Percentiles rank a stretch among this genome's conserved stretches.
Conservation (phyloP, 768 basidiomycete species). For the Rhizopogon roseolus region DNA sequence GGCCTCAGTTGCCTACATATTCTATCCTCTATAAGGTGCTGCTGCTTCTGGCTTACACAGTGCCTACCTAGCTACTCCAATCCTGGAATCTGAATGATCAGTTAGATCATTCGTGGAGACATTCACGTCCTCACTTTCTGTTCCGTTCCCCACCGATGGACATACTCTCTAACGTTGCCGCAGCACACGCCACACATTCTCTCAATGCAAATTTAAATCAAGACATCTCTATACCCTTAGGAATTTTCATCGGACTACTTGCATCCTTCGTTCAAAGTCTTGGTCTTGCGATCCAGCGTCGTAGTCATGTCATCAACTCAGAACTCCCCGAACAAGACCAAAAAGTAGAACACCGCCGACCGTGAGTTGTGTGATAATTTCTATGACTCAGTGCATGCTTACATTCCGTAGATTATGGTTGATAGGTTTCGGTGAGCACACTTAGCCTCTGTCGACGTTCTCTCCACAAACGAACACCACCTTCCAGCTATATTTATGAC, state of each 20-base stretch:
- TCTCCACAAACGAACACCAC: conserved; percentile 1
- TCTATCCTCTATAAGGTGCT: background rate
- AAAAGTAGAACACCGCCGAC: conserved; percentile 70
- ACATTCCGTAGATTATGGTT: conserved; percentile 68
- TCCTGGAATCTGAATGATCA: conserved; percentile 1
- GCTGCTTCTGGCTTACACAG: background rate
- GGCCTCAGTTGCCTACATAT: background rate
- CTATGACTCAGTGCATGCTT: background rate
- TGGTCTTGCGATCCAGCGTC: conserved; percentile 89
- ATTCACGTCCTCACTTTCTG: background rate
- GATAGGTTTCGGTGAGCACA: conserved; percentile 60
- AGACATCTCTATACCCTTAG: conserved; percentile 35
- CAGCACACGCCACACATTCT: background rate
- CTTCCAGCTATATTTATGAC: conserved; percentile 66
- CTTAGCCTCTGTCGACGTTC: background rate
- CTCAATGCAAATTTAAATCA: conserved; percentile 8
- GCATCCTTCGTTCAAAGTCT: conserved; percentile 88
- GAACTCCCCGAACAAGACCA: conserved; percentile 57
- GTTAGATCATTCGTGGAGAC: background rate
- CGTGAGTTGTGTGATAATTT: conserved; percentile 43
- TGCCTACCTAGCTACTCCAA: background rate
- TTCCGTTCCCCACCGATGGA: background rate
- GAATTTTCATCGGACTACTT: conserved; percentile 59
- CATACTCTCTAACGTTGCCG: background rate
- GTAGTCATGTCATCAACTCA: conserved; percentile 87